These are phyloP conservation scores for Beauveria sp. DNA, from an alignment of 2,329 filamentous ascomycete genomes.

Conservation along the genomic window DNA sequence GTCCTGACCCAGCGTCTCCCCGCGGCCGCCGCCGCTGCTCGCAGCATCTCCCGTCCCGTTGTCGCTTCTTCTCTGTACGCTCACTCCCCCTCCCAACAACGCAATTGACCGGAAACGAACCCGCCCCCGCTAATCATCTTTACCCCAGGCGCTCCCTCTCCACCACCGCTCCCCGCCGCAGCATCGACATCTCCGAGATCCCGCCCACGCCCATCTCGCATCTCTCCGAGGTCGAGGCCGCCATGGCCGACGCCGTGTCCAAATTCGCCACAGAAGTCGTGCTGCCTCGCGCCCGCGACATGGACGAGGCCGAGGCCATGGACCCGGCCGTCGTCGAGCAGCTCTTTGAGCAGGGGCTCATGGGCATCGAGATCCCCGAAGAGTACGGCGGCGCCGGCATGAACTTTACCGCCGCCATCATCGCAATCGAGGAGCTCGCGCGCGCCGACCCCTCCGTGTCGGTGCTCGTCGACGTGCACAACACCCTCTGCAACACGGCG, in stretches of 20 bases:
- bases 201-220: conserved; percentile 89
- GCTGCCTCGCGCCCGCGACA: conserved; percentile 84
- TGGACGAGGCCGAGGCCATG: conserved; percentile 97
- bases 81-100: background rate
- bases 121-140: background rate
- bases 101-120: background rate
- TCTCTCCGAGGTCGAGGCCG: conserved; percentile 78
- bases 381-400: conserved; percentile 95
- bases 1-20: conserved; percentile 28
- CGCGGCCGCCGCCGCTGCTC: conserved; percentile 6
- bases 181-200: conserved; percentile 62
- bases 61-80: conserved; percentile 21
- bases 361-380: conserved; percentile 96
- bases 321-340: conserved; percentile 81
- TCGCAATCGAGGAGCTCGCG: conserved; percentile 94
- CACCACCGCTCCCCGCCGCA: conserved; percentile 47
- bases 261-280: conserved; percentile 89
- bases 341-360: conserved; percentile 93
- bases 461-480: conserved; percentile 95
- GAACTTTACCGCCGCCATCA: conserved; percentile 96
- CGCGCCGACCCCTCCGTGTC: conserved; percentile 90
- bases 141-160: conserved; percentile 48
- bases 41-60: conserved; percentile 16
- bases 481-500: conserved; percentile 93
- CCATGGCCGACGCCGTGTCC: conserved; percentile 83